phyloP scores from a whole-genome alignment of 73 alveolate species.

The Halteria grandinella region DNA sequence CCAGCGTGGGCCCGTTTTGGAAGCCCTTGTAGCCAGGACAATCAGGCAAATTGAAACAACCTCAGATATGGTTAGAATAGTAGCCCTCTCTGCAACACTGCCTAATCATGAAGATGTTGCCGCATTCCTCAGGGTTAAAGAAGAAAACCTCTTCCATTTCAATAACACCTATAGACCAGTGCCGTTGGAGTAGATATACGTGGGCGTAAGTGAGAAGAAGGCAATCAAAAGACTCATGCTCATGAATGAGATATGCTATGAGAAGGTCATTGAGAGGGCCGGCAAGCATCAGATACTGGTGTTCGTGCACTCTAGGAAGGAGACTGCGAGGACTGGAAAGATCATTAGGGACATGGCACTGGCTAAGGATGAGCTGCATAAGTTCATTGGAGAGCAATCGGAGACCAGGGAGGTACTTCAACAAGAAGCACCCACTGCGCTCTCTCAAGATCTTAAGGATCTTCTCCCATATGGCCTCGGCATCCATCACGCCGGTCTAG shows the following conservation, averaged over 20 bases:
- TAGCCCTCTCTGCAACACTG: conserved; percentile 99
- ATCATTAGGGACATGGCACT: conserved; percentile 91
- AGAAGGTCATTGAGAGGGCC: conserved; percentile 94
- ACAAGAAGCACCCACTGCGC: conserved; percentile 55
- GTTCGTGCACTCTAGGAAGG: conserved; percentile 99
- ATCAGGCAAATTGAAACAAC: conserved; percentile 93
- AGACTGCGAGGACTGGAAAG: conserved; percentile 98
- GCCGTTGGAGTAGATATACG: conserved; percentile 94
- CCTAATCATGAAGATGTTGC: conserved; percentile 99
- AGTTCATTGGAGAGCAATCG: conserved; percentile 82
- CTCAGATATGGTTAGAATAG: conserved; percentile 92
- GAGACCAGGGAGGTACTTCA: conserved; percentile 82
- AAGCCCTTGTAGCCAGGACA: conserved; percentile 99
- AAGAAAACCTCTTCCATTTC: conserved; percentile 95
- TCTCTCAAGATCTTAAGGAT: conserved; percentile 87
- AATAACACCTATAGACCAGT: conserved; percentile 99
- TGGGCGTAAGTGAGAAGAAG: conserved; percentile 99
- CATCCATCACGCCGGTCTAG: conserved; percentile 99
- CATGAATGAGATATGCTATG: conserved; percentile 98
- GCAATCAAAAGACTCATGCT: conserved; percentile 97
- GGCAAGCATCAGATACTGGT: conserved; percentile 94
- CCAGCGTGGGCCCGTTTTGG: conserved; percentile 99
- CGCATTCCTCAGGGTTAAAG: conserved; percentile 91
- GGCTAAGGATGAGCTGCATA: conserved; percentile 85
- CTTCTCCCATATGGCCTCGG: conserved; percentile 97